These are phyloP conservation scores for Ophiostoma tasmaniense DNA, from an alignment of 2,329 filamentous ascomycete species.

Conservation along the genomic window DNA sequence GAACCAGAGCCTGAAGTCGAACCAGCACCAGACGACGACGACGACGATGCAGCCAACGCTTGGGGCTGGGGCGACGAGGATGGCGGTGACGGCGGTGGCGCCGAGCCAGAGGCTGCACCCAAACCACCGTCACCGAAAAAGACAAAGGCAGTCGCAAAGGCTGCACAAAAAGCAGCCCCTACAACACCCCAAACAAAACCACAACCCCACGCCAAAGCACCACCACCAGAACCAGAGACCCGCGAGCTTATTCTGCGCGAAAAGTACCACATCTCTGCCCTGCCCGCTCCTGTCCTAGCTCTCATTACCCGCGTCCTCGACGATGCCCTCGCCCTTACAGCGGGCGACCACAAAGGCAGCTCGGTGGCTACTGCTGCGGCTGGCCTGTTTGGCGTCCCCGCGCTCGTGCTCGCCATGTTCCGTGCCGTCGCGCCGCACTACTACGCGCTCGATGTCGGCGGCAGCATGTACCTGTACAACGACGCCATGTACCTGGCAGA, in stretches of 20 bases:
- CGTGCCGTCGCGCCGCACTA: slow-evolving; percentile 67
- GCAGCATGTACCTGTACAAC: slow-evolving; percentile 63
- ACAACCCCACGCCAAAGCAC: background rate
- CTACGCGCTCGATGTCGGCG: slow-evolving; percentile 54
- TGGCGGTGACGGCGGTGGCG: slow-evolving; percentile 6
- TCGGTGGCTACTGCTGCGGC: slow-evolving; percentile 59
- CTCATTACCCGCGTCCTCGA: slow-evolving; percentile 53
- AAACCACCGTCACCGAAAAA: background rate
- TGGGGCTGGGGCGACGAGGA: slow-evolving; percentile 83
- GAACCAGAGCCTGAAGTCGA: background rate
- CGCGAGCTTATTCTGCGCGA: slow-evolving; percentile 73
- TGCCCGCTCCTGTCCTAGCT: slow-evolving; percentile 69
- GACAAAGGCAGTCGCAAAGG: slow-evolving; percentile 7
- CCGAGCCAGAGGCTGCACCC: background rate
- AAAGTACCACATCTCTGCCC: slow-evolving; percentile 78
- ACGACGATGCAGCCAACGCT: slow-evolving; percentile 49
- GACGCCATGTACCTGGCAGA: slow-evolving; percentile 57
- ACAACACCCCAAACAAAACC: slow-evolving; percentile 4
- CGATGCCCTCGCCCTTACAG: slow-evolving; percentile 52
- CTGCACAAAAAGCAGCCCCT: background rate
- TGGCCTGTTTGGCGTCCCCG: slow-evolving; percentile 64
- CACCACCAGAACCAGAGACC: slow-evolving; percentile 24
- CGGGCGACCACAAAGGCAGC: slow-evolving; percentile 36
- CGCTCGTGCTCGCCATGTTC: slow-evolving; percentile 68
- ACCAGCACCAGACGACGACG: background rate